phyloP scores from a whole-genome alignment of 2,329 filamentous ascomycete species.

The Decorospora gaudefroyi region DNA sequence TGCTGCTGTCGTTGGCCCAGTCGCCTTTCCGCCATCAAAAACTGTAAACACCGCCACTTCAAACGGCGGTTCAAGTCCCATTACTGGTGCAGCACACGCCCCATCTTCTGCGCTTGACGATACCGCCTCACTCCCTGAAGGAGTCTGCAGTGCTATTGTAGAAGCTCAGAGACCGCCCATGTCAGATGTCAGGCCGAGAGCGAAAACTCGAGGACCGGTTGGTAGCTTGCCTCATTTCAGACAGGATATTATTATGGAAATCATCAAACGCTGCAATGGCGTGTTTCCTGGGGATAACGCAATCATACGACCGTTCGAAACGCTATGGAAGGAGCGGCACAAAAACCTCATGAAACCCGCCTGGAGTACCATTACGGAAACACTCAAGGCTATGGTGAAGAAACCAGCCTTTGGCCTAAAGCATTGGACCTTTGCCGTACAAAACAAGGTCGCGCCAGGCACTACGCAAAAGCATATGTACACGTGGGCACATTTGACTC shows the following conservation, averaged over 20 bases:
- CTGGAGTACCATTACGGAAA: slow-evolving; percentile 56
- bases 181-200: slow-evolving; percentile 11
- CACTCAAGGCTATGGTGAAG: slow-evolving; percentile 57
- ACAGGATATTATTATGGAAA: slow-evolving; percentile 57
- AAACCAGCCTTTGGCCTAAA: slow-evolving; percentile 54
- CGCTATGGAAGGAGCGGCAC: slow-evolving; percentile 56
- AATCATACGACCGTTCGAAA: slow-evolving; percentile 60
- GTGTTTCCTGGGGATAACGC: slow-evolving; percentile 61
- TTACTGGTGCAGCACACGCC: background rate
- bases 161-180: slow-evolving; percentile 9
- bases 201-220: slow-evolving; percentile 10
- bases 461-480: slow-evolving; percentile 58
- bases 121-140: background rate
- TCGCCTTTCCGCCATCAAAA: background rate
- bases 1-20: slow-evolving; percentile 5
- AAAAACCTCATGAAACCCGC: slow-evolving; percentile 52
- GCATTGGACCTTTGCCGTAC: slow-evolving; percentile 48
- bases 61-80: background rate
- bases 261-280: slow-evolving; percentile 59
- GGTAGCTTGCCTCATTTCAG: slow-evolving; percentile 27
- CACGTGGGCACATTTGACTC: slow-evolving; percentile 52
- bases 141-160: slow-evolving; percentile 5
- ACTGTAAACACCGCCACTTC: background rate
- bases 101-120: background rate
- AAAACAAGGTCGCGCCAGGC: slow-evolving; percentile 20